Base-by-base conservation (phyloP, 352 stramenopile species). In the Phytophthora cryptogea region DNA sequence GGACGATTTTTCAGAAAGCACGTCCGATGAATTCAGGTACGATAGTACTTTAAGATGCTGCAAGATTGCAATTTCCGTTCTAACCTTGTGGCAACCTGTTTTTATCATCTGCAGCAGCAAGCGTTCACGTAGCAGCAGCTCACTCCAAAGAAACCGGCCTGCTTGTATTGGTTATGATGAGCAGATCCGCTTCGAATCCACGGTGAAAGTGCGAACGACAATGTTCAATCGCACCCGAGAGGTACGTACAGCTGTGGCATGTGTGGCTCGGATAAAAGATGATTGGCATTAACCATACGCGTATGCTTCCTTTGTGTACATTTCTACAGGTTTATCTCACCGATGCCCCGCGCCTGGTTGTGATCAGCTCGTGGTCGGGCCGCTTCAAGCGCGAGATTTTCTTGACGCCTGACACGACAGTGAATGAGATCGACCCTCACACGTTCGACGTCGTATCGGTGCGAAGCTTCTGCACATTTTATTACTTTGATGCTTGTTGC, bases 401-500 rank as follows among this genome's bases (percentile, higher is more conserved):
- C 31, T 62, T 93, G 45, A 81, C 80, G 4, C 61, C 69, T 13
- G 70, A 85, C 58, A 89, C 80, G 8, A 88, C 82, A 27, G 75
- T 91, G 43, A 92, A 84, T 40, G 67, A 83, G 13, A 80, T 89
- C 36, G 81, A 83, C 26, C 78, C 72, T 5, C 76, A 93, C 48
- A 90, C 84, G 39, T 91, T 93, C 37, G 84, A 93, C 32, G 65
- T 93, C 49, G 76, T 89, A 55, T 67, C 82, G 71, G 84, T 93
- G 43, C 53, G 81, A 81, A 36, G 14, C 5, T 31, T 30, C 1
- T 31, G 20, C 20, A 23, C 45, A 10, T 23, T 23, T 1, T 31
- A 35, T 47, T 52, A n/a, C 16, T 16, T 28, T 14, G 20, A 23
- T 28, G 30, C 1, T 1, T 28, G 31, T 20, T 20, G n/a, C n/a